phyloP scores from a whole-genome alignment of 163 green algal genomes.

The Scenedesmus sp. region DNA sequence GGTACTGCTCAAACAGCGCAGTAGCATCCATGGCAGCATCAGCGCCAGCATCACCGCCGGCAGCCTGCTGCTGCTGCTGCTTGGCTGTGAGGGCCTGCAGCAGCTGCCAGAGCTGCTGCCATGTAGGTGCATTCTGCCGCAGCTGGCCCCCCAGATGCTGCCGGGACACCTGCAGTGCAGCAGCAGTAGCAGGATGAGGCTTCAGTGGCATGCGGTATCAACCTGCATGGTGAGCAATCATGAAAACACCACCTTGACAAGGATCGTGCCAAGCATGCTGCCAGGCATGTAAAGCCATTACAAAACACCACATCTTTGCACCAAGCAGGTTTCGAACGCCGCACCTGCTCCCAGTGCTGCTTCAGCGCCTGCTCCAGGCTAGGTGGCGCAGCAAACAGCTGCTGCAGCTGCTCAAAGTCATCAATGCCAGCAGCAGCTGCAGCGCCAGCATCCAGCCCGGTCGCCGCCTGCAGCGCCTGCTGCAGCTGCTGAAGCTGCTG shows the following conservation, averaged over 20 bases:
- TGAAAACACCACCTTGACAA: too few species aligned
- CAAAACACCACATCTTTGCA: background rate
- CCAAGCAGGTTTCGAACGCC: background rate
- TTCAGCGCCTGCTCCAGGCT: slow-evolving; percentile 40
- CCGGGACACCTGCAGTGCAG: slow-evolving; percentile 3
- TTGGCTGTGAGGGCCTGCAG: slow-evolving; percentile 19
- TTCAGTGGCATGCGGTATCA: background rate
- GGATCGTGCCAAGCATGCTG: too few species aligned
- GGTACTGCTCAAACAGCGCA: slow-evolving; percentile 11
- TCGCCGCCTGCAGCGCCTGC: background rate
- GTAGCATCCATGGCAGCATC: slow-evolving; percentile 6
- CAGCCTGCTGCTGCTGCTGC: slow-evolving; percentile 25
- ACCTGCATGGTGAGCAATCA: too few species aligned
- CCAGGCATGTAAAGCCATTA: background rate
- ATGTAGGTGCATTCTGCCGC: background rate
- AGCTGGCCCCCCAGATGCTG: background rate
- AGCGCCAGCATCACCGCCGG: background rate
- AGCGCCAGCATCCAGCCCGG: background rate
- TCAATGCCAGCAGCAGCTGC: background rate
- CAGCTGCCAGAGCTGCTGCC: slow-evolving; percentile 53
- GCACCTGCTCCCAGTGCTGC: slow-evolving; percentile 44
- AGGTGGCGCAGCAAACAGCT: slow-evolving; percentile 29
- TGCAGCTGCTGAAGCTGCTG: slow-evolving; percentile 37
- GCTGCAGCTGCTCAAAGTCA: slow-evolving; percentile 32
- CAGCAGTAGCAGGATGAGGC: background rate